Evolutionary conservation across 495 filamentous ascomycete genomes (phyloP).

Genomic region (Aspergillus sclerotioniger): DNA sequence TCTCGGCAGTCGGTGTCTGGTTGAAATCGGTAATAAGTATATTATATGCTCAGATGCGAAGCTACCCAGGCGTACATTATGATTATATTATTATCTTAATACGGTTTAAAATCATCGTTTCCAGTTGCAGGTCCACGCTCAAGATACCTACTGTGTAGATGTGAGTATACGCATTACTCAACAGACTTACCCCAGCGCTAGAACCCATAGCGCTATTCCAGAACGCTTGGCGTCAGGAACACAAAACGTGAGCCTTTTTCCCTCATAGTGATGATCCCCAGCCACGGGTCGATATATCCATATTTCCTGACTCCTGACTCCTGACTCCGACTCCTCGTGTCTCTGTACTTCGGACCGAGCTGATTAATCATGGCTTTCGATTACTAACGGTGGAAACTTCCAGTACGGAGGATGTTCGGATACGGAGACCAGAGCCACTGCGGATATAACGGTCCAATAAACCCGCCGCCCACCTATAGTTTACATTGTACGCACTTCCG

Average conservation of each 20-base stretch:
- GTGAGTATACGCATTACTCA: no score
- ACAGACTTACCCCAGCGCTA: not conserved
- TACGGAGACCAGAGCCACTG: not conserved
- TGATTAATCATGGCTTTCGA: not conserved
- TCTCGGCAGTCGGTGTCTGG: no score
- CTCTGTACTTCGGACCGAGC: not conserved
- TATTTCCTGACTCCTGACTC: not conserved
- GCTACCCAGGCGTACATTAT: no score
- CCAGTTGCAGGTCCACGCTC: no score
- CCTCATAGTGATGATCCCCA: not conserved
- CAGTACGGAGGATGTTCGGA: not conserved
- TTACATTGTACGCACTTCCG: not conserved
- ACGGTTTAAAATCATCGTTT: no score
- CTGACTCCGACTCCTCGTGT: not conserved
- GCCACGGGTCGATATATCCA: not conserved
- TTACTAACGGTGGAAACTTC: not conserved
- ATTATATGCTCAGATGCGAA: no score
- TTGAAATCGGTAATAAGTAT: no score
- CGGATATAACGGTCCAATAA: not conserved
- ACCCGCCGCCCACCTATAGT: not conserved
- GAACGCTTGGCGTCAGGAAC: constrained; percentile 11
- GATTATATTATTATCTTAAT: no score
- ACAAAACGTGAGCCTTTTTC: constrained; percentile 3
- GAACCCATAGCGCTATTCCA: constrained; percentile 7
- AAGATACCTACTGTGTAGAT: no score